Percentiles rank a stretch among this genome's conserved stretches.
phyloP scores from a whole-genome alignment of 495 filamentous ascomycete genomes.

The Barbatosphaeria neglecta region DNA sequence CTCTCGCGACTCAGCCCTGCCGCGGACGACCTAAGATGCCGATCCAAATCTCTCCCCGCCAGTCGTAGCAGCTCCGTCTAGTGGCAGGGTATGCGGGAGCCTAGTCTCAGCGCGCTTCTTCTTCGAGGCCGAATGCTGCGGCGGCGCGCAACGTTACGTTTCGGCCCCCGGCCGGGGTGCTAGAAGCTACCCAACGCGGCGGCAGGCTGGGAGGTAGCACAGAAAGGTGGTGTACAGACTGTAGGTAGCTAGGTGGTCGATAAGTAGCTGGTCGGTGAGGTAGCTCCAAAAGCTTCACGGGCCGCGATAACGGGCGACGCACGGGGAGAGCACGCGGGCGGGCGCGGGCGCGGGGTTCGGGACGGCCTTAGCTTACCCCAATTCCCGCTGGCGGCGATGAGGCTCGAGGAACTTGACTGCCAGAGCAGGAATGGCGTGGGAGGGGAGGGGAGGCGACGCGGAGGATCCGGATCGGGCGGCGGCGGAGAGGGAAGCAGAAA shows the following conservation, averaged over 20 bases:
- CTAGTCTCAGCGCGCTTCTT: slow-evolving; percentile 1
- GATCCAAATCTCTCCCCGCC: slow-evolving; percentile 4
- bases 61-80: neutral
- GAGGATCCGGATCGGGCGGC: neutral
- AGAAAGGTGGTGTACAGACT: too few species aligned
- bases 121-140: neutral
- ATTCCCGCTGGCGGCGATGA: neutral
- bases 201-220: too few species aligned
- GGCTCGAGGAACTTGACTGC: neutral
- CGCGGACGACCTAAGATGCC: neutral
- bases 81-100: too few species aligned
- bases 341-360: too few species aligned
- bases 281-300: too few species aligned
- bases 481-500: neutral
- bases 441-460: neutral
- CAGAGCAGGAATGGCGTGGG: neutral
- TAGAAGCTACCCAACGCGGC: neutral
- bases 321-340: neutral
- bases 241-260: too few species aligned
- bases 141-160: neutral
- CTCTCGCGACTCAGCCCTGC: too few species aligned
- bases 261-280: too few species aligned
- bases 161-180: too few species aligned
- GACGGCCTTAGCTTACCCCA: too few species aligned
- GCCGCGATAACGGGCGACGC: too few species aligned